Evolutionary conservation across 78 protist species (phyloP).

Genomic region (Parvularia atlantis): DNA sequence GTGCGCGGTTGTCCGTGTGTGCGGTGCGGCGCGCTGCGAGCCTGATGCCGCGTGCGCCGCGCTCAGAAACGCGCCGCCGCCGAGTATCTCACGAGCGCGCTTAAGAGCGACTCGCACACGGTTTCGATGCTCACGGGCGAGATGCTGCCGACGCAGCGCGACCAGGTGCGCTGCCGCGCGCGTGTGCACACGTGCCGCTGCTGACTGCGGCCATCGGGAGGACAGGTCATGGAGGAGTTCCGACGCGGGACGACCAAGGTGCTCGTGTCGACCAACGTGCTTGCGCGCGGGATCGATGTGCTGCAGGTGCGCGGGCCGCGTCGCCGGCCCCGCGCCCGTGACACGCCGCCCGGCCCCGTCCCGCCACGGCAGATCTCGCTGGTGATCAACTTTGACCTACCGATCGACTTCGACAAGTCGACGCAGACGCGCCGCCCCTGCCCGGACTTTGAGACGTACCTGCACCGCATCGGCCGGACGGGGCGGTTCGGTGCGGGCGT

Average conservation of each 20-base stretch:
- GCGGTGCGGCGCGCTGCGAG: no score
- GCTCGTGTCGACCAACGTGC: constrained; percentile 30
- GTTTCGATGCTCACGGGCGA: constrained; percentile 9
- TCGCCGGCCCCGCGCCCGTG: neutral
- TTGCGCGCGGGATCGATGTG: constrained; percentile 51
- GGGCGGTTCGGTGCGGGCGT: constrained; percentile 35
- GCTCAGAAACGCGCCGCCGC: constrained; percentile 8
- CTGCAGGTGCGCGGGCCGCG: constrained; percentile 1
- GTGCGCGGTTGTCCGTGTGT: no score
- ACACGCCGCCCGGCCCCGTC: neutral
- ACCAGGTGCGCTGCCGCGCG: no score
- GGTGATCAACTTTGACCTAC: constrained; percentile 34
- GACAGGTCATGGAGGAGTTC: constrained; percentile 45
- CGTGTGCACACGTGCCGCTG: neutral
- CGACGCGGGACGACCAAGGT: constrained; percentile 36
- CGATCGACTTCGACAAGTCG: neutral
- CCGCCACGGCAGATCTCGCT: constrained; percentile 10
- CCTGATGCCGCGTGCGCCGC: no score
- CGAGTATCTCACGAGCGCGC: neutral
- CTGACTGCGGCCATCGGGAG: constrained; percentile 51
- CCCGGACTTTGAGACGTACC: constrained; percentile 25
- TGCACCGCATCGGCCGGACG: constrained; percentile 50
- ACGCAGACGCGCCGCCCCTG: no score
- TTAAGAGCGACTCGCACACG: constrained; percentile 25
- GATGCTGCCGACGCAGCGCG: no score